Evolutionary conservation across 768 basidiomycete species (phyloP).

Genomic region (Pholiota conissans): DNA sequence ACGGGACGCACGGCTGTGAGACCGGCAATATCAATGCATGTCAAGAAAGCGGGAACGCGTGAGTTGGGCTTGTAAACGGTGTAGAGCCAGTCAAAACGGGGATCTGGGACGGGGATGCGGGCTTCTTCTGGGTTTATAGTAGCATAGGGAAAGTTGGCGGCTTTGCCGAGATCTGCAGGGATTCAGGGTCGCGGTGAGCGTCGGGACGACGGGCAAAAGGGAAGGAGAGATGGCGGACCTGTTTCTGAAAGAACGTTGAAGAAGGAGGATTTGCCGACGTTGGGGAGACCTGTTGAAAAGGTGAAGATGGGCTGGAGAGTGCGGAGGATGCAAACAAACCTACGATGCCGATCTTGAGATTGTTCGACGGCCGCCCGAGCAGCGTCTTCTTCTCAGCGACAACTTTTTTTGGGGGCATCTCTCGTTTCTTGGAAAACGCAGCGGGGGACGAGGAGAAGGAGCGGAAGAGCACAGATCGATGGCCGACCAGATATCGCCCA

Average conservation of each 20-base stretch:
- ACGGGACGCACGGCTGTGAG: slow-evolving; percentile 74
- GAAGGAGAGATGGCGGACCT: slow-evolving; percentile 49
- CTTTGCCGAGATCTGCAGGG: slow-evolving; percentile 77
- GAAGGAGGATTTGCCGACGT: slow-evolving; percentile 99
- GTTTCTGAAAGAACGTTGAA: slow-evolving; percentile 96
- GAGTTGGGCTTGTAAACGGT: slow-evolving; percentile 87
- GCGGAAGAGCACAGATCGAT: slow-evolving; percentile 21
- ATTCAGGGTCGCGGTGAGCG: slow-evolving; percentile 13
- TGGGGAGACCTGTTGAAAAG: slow-evolving; percentile 70
- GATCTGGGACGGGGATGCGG: slow-evolving; percentile 93
- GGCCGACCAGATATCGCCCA: slow-evolving; percentile 22
- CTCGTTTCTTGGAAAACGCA: slow-evolving; percentile 44
- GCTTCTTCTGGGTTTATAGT: slow-evolving; percentile 95
- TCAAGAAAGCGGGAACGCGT: slow-evolving; percentile 90
- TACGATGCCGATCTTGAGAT: slow-evolving; percentile 98
- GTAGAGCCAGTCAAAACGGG: slow-evolving; percentile 93
- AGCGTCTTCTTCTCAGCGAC: slow-evolving; percentile 80
- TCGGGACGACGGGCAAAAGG: not conserved
- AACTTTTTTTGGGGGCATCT: slow-evolving; percentile 93
- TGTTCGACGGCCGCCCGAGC: slow-evolving; percentile 92
- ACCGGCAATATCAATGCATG: slow-evolving; percentile 98
- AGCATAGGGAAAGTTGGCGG: slow-evolving; percentile 97
- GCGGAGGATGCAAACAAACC: slow-evolving; percentile 53
- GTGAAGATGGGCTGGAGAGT: slow-evolving; percentile 18
- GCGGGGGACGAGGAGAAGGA: slow-evolving; percentile 31